Percentiles rank a stretch among this genome's conserved stretches.
phyloP scores from a whole-genome alignment of 1,284 basidiomycete genomes.

The Puccinia hordei region DNA sequence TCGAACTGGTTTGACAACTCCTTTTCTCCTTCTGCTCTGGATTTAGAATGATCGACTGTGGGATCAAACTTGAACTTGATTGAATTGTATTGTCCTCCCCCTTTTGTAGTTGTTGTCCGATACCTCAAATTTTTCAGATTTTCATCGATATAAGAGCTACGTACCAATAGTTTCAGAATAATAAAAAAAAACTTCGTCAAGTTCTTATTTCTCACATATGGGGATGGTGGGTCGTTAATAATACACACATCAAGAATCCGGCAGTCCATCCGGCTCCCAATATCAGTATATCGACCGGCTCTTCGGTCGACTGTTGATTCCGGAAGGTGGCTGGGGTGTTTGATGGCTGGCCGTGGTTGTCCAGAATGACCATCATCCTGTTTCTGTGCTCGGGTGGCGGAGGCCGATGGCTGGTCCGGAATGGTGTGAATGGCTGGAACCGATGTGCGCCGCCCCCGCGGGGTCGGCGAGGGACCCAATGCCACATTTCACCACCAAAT shows the following conservation, averaged over 20 bases:
- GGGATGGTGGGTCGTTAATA: background rate
- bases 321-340: no score
- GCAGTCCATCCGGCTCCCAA: constrained; percentile 73
- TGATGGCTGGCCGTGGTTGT: no score
- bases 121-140: constrained; percentile 60
- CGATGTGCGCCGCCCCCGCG: no score
- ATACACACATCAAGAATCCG: constrained; percentile 64
- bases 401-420: no score
- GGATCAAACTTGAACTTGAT: constrained; percentile 59
- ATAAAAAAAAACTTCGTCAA: no score
- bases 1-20: constrained; percentile 60
- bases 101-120: constrained; percentile 67
- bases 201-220: no score
- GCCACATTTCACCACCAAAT: no score
- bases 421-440: no score
- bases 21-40: constrained; percentile 53
- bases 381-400: no score
- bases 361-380: no score
- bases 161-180: no score
- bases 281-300: constrained; percentile 66
- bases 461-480: no score
- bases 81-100: constrained; percentile 55
- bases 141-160: constrained; percentile 62
- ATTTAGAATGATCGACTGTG: constrained; percentile 54
- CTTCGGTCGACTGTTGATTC: background rate